Conservation (phyloP, 1,284 basidiomycete genomes). For the Cryptococcus jaspeensis region DNA sequence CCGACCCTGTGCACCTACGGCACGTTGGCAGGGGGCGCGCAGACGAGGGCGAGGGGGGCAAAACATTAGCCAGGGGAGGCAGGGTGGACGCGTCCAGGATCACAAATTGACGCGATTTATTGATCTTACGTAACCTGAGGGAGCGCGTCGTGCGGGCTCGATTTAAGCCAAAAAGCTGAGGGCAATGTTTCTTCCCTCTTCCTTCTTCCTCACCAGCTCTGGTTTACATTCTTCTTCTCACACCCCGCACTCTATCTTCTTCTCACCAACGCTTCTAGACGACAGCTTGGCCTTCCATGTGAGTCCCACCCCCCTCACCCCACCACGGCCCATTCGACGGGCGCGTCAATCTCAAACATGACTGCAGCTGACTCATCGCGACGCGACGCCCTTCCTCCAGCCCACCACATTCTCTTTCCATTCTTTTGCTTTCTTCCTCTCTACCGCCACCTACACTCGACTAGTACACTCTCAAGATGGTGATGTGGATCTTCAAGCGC, state of each 20-base stretch:
- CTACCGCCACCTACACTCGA: background rate
- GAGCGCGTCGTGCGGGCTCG: too few species aligned
- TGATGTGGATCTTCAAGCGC: conserved; percentile 51
- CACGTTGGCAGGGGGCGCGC: too few species aligned
- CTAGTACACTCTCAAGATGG: conserved; percentile 27
- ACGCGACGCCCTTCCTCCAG: background rate
- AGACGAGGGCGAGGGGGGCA: too few species aligned
- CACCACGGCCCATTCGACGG: background rate
- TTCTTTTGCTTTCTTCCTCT: too few species aligned
- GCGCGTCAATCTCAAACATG: background rate
- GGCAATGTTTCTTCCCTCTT: background rate
- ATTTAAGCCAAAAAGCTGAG: too few species aligned
- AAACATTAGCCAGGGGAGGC: too few species aligned
- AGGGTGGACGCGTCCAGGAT: too few species aligned
- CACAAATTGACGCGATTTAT: too few species aligned
- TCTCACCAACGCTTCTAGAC: background rate
- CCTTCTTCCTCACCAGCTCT: background rate
- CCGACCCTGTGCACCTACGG: too few species aligned
- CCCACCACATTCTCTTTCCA: too few species aligned
- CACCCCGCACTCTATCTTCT: background rate
- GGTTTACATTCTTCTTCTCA: too few species aligned
- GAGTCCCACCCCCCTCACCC: background rate
- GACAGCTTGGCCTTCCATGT: background rate
- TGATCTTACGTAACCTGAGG: too few species aligned
- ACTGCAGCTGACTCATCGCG: background rate